Conservation (phyloP, 257 asterid genomes). For the Solanum infundibuliforme region DNA sequence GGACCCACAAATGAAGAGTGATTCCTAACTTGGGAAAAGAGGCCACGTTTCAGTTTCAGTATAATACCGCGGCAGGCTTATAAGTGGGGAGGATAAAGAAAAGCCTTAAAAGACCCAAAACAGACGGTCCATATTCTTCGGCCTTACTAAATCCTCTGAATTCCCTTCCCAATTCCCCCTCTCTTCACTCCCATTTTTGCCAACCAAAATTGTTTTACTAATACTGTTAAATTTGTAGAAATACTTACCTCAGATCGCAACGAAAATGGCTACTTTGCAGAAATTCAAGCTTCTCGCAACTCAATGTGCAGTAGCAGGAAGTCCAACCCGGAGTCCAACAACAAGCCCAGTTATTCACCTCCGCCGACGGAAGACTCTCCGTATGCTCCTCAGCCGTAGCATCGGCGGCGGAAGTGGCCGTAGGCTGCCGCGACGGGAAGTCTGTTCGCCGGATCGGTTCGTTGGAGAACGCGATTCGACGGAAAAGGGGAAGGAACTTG, state of each 20-base stretch:
- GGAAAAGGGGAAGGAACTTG: constrained; percentile 22
- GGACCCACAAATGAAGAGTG: neutral
- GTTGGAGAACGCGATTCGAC: constrained; percentile 8
- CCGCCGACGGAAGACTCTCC: constrained; percentile 84
- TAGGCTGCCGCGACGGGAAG: constrained; percentile 16
- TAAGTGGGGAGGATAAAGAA: neutral
- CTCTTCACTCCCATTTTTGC: neutral
- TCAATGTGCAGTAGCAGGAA: constrained; percentile 74
- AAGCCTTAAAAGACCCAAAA: constrained; percentile 7
- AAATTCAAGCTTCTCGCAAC: constrained; percentile 80
- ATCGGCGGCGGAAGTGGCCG: constrained; percentile 16
- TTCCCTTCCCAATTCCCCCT: neutral
- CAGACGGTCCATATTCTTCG: constrained; percentile 15
- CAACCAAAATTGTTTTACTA: neutral
- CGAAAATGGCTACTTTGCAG: constrained; percentile 65
- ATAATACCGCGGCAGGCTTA: neutral
- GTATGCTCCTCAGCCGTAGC: constrained; percentile 67
- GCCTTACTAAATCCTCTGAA: neutral
- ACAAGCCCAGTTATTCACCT: constrained; percentile 83
- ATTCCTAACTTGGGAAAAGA: neutral
- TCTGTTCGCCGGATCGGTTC: constrained; percentile 24
- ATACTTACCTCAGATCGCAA: neutral
- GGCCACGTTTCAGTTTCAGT: neutral
- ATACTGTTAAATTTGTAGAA: neutral
- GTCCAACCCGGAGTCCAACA: constrained; percentile 79